Percentiles rank a stretch among this genome's conserved stretches.
Evolutionary conservation across 129 eudicot genomes (phyloP).

Genomic region (Daucus carota): DNA sequence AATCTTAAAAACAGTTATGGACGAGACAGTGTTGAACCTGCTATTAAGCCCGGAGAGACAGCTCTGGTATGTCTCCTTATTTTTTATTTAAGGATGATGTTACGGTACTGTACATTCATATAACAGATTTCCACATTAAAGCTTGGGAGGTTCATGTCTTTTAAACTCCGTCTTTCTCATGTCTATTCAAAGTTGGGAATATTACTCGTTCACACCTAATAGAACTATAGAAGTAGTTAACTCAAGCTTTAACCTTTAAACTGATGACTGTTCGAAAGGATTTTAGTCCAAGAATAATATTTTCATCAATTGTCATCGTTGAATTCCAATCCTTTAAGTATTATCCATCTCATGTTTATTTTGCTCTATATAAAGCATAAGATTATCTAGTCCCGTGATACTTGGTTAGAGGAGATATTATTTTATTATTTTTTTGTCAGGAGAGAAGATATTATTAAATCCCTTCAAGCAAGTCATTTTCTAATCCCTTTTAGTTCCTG

Average conservation of each 20-base stretch:
- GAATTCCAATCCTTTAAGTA: too few species aligned
- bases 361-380: not conserved
- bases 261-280: not conserved
- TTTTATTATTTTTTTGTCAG: too few species aligned
- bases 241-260: not conserved
- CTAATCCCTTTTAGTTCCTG: not conserved
- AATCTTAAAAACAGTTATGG: conserved; percentile 51
- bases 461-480: not conserved
- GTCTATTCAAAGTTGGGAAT: too few species aligned
- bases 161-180: too few species aligned
- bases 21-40: conserved; percentile 93
- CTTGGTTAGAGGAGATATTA: not conserved
- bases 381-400: not conserved
- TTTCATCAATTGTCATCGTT: not conserved
- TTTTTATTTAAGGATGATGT: conserved; percentile 1
- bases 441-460: too few species aligned
- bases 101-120: not conserved
- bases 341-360: too few species aligned
- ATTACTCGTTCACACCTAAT: too few species aligned
- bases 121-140: not conserved
- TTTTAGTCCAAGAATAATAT: not conserved
- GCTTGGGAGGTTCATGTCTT: not conserved
- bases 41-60: conserved; percentile 81
- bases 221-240: not conserved
- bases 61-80: conserved; percentile 56